Evolutionary conservation across 768 basidiomycete genomes (phyloP).

Genomic region (Cystobasidium tubakii): DNA sequence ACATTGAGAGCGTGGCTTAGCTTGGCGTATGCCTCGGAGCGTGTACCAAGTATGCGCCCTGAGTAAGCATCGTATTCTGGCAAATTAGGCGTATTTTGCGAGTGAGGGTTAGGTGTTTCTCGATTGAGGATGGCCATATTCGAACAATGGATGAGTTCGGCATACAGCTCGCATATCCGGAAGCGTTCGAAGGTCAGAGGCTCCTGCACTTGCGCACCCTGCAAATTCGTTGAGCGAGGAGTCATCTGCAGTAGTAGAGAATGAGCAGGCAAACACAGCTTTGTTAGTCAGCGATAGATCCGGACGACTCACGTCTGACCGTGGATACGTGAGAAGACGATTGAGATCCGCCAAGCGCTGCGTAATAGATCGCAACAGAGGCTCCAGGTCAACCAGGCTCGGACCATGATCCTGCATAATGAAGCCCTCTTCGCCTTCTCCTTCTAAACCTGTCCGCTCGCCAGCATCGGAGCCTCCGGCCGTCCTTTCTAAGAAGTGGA

Average conservation of each 20-base stretch:
- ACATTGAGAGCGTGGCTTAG: conserved; percentile 10
- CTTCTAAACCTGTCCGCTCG: conserved; percentile 73
- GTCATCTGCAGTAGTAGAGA: conserved; percentile 50
- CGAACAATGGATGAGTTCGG: conserved; percentile 92
- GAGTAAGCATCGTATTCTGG: conserved; percentile 14
- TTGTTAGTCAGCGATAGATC: conserved; percentile 7
- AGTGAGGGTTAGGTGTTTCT: background rate
- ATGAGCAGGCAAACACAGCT: conserved; percentile 8
- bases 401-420: conserved; percentile 46
- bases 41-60: conserved; percentile 14
- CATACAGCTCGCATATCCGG: conserved; percentile 91
- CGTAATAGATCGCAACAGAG: conserved; percentile 68
- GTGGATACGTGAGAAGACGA: conserved; percentile 62
- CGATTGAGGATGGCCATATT: conserved; percentile 96
- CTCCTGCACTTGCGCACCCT: conserved; percentile 62
- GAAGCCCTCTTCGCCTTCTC: conserved; percentile 58
- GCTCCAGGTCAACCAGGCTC: conserved; percentile 74
- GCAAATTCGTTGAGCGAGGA: conserved; percentile 61
- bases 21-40: background rate
- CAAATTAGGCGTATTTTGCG: background rate
- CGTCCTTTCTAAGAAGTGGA: conserved; percentile 44
- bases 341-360: conserved; percentile 66
- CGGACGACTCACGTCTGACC: conserved; percentile 63
- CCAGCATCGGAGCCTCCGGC: conserved; percentile 57
- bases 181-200: conserved; percentile 93